Evolutionary conservation across 2,329 filamentous ascomycete genomes (phyloP).

Genomic region (Cladosporium sp.): DNA sequence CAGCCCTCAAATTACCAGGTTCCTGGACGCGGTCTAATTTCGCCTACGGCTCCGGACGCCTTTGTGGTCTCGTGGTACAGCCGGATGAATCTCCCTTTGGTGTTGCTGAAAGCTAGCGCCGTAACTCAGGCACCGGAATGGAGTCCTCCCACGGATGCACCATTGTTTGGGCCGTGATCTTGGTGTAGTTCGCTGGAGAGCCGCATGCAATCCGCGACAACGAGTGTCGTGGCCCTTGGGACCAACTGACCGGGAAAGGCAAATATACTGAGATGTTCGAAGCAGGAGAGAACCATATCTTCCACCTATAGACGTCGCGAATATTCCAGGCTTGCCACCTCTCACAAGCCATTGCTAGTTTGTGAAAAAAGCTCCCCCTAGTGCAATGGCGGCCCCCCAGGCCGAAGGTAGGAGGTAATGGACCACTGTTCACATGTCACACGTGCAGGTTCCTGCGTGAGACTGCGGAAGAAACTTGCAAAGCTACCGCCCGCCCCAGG

Average conservation of each 20-base stretch:
- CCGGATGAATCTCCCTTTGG: conserved; percentile 12
- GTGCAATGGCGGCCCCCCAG: neutral
- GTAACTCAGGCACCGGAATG: neutral
- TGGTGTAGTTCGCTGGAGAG: neutral
- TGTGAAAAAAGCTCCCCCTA: neutral
- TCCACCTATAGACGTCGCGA: neutral
- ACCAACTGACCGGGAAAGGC: neutral
- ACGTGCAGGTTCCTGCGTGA: neutral
- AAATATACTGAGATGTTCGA: neutral
- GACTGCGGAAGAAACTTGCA: neutral
- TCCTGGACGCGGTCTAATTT: neutral
- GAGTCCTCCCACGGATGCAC: neutral
- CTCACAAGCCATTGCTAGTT: neutral
- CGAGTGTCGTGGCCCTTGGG: neutral
- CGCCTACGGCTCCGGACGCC: neutral
- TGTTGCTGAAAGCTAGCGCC: neutral
- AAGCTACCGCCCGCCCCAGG: neutral
- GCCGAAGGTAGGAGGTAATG: neutral
- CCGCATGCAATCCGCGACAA: neutral
- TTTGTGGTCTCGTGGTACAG: neutral
- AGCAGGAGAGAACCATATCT: neutral
- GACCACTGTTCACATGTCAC: neutral
- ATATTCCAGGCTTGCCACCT: neutral
- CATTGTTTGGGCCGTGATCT: neutral
- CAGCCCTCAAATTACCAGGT: neutral